Percentiles rank a stretch among this genome's conserved stretches.
Conservation (phyloP, 2,329 filamentous ascomycete species). For the Apiospora phragmitis region DNA sequence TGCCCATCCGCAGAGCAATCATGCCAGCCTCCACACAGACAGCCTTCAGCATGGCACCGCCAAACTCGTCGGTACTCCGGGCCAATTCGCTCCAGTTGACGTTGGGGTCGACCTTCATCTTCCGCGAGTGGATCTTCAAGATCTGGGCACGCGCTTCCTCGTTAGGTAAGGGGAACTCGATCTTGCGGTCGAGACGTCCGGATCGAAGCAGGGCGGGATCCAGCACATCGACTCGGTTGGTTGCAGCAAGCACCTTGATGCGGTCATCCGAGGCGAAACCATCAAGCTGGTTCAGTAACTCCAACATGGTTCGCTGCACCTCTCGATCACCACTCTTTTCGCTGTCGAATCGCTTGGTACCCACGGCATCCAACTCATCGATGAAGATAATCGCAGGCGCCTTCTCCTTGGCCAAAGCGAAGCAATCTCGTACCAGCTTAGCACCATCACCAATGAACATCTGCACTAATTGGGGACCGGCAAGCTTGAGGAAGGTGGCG, state of each 20-base stretch:
- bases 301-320: slow-evolving; percentile 98
- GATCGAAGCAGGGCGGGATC: slow-evolving; percentile 90
- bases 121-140: slow-evolving; percentile 93
- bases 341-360: slow-evolving; percentile 97
- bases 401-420: slow-evolving; percentile 97
- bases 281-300: slow-evolving; percentile 96
- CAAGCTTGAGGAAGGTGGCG: slow-evolving; percentile 97
- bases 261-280: slow-evolving; percentile 96
- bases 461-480: slow-evolving; percentile 94
- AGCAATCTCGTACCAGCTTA: slow-evolving; percentile 96
- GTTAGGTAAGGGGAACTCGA: slow-evolving; percentile 96
- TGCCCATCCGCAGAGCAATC: slow-evolving; percentile 93
- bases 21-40: slow-evolving; percentile 99
- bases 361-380: slow-evolving; percentile 96
- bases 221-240: slow-evolving; percentile 91
- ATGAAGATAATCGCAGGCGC: slow-evolving; percentile 99
- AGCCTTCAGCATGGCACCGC: slow-evolving; percentile 95
- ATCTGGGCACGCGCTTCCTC: slow-evolving; percentile 98
- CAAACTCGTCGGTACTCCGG: slow-evolving; percentile 96
- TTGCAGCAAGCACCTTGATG: slow-evolving; percentile 94
- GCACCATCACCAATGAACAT: slow-evolving; percentile 99
- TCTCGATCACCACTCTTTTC: slow-evolving; percentile 98
- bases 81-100: slow-evolving; percentile 97
- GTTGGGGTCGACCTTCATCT: slow-evolving; percentile 92
- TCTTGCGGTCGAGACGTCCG: slow-evolving; percentile 92